Conservation (phyloP, 1,139 yeast genomes). For the Taphrina wiesneri region DNA sequence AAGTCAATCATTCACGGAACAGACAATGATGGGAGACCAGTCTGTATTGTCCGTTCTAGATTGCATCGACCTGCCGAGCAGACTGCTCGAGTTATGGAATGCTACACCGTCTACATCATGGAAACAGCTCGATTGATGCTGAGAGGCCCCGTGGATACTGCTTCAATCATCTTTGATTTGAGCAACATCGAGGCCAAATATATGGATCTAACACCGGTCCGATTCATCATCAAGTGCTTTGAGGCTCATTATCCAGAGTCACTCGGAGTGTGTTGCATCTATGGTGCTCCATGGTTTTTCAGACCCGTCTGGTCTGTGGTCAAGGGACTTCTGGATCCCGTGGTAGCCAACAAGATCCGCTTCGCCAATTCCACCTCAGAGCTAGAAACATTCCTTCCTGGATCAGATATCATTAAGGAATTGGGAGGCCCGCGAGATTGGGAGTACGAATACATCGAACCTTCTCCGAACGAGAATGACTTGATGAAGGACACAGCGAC, state of each 20-base stretch:
- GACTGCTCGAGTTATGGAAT: slow-evolving; percentile 64
- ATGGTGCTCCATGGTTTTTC: slow-evolving; percentile 90
- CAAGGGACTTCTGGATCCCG: slow-evolving; percentile 86
- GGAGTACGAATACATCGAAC: slow-evolving; percentile 59
- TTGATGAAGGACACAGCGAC: slow-evolving; percentile 49
- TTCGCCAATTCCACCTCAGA: slow-evolving; percentile 68
- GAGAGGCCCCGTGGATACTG: slow-evolving; percentile 66
- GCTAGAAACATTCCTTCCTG: slow-evolving; percentile 57
- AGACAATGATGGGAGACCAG: slow-evolving; percentile 66
- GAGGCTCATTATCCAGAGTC: slow-evolving; percentile 90
- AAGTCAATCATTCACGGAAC: slow-evolving; percentile 67
- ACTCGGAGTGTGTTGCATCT: slow-evolving; percentile 70
- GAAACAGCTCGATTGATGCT: slow-evolving; percentile 69
- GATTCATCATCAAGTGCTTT: slow-evolving; percentile 71
- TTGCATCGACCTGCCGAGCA: slow-evolving; percentile 72
- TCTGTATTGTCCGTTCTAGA: slow-evolving; percentile 70
- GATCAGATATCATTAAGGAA: slow-evolving; percentile 57
- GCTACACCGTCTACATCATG: slow-evolving; percentile 64
- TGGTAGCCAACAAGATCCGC: slow-evolving; percentile 74
- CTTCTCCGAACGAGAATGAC: slow-evolving; percentile 55
- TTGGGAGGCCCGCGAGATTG: slow-evolving; percentile 67
- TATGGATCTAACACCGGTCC: slow-evolving; percentile 81
- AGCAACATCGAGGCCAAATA: slow-evolving; percentile 60
- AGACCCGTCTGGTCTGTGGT: slow-evolving; percentile 82
- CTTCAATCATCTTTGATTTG: slow-evolving; percentile 64